Base-by-base conservation (phyloP, 192 early-diverging fungal species). In the Lobosporangium transversale region DNA sequence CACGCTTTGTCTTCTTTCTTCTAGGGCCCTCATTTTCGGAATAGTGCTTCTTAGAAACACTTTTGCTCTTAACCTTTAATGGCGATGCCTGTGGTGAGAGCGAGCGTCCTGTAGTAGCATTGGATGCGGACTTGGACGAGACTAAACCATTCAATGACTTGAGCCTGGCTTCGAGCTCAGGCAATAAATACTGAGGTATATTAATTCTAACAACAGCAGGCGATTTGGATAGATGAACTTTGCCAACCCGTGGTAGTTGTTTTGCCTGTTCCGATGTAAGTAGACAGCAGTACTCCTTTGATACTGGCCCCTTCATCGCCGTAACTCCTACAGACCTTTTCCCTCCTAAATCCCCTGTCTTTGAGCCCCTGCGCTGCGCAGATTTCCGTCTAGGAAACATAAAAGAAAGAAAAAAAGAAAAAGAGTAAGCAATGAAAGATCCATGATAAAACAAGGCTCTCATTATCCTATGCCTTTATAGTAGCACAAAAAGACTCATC, bases 311-410 rank as follows among this genome's bases (percentile, higher is more conserved):
- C 29, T 48, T 31, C 14, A 51, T n/a, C n/a, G n/a, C n/a, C n/a
- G n/a, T n/a, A n/a, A n/a, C n/a, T n/a, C n/a, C n/a, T n/a, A n/a
- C n/a, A n/a, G n/a, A 26, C 20, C 60, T 31, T 26, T 62, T 62
- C 9, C 36, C 48, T 17, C 33, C 33, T 17, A 51, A 12, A 15
- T 10, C n/a, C 17, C 60, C 60, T 31, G 44, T 27, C 44, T 62
- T 62, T 51, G 60, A 52, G 26, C 40, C 52, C 26, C 49, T 37
- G 24, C 35, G 60, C 36, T 62, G 48, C 29, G 60, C 60, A 37
- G 60, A 52, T 30, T 62, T 62, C 15, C 60, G 48, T 17, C 60
- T 62, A 40, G 47, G 23, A 49, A 1, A 4, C 8, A 9, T 20
- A 49, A 23, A 49, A 21, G 10, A 49, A 49, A 49, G 20, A 23